phyloP scores from a whole-genome alignment of 441 rosid genomes.

The Erysimum cheiri region DNA sequence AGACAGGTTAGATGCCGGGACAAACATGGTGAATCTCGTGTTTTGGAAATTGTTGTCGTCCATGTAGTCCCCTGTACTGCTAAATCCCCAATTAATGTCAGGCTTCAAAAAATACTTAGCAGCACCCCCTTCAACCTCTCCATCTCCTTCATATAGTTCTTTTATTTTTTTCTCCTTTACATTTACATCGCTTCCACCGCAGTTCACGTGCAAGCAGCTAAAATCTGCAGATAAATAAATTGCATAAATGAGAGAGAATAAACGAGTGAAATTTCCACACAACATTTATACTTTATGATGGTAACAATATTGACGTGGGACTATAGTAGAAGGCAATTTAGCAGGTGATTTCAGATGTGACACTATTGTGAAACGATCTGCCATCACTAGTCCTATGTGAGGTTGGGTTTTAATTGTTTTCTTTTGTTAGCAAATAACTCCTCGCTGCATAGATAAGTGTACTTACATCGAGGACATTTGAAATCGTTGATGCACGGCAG shows the following conservation, averaged over 20 bases:
- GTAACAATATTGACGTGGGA: slow-evolving; percentile 7
- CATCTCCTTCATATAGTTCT: slow-evolving; percentile 66
- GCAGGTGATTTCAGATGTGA: slow-evolving; percentile 3
- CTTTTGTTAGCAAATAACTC: neutral
- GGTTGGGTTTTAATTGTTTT: neutral
- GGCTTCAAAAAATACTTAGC: slow-evolving; percentile 54
- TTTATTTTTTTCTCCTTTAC: slow-evolving; percentile 47
- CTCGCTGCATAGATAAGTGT: slow-evolving; percentile 13
- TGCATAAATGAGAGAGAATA: slow-evolving; percentile 18
- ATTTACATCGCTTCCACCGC: slow-evolving; percentile 61
- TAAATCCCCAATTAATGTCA: slow-evolving; percentile 70
- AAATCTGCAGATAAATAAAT: slow-evolving; percentile 49
- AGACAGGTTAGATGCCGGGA: slow-evolving; percentile 42
- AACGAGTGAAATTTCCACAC: slow-evolving; percentile 13
- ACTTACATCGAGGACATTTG: slow-evolving; percentile 72
- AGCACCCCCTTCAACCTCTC: slow-evolving; percentile 58
- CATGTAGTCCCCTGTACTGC: slow-evolving; percentile 84
- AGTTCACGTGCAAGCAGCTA: slow-evolving; percentile 65
- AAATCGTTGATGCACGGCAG: slow-evolving; percentile 68
- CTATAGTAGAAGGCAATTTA: slow-evolving; percentile 16
- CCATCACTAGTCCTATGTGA: neutral
- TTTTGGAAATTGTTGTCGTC: slow-evolving; percentile 76
- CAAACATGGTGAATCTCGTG: slow-evolving; percentile 49
- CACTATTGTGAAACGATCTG: slow-evolving; percentile 3
- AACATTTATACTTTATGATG: neutral